phyloP scores from a whole-genome alignment of 331 rosid genomes.

The Acacia pycnantha region DNA sequence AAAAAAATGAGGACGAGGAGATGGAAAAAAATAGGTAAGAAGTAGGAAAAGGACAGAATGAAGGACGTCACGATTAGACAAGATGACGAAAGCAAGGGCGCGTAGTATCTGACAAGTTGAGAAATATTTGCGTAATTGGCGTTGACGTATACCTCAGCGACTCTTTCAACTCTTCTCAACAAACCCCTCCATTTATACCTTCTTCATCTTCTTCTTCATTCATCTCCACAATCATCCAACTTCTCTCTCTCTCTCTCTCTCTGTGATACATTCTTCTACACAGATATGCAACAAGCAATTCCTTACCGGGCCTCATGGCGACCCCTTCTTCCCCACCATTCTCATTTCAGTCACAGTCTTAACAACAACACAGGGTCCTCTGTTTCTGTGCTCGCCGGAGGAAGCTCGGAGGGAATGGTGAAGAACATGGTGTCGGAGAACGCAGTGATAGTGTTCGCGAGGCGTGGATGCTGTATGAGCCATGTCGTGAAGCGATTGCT shows the following conservation, averaged over 20 bases:
- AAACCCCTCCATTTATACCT: conserved; percentile 21
- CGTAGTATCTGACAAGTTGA: conserved; percentile 27
- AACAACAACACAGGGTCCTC: neutral
- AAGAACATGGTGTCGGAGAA: conserved; percentile 44
- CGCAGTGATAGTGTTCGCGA: conserved; percentile 54
- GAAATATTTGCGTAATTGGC: conserved; percentile 29
- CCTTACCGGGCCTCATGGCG: conserved; percentile 55
- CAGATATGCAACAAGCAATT: conserved; percentile 58
- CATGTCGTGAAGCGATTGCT: conserved; percentile 62
- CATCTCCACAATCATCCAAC: neutral
- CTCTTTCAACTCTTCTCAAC: conserved; percentile 23
- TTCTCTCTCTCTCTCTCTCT: neutral
- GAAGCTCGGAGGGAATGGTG: conserved; percentile 10
- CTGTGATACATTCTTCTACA: neutral
- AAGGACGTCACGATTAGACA: conserved; percentile 11
- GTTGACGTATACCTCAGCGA: conserved; percentile 39
- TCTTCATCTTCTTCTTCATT: neutral
- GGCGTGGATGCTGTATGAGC: conserved; percentile 68
- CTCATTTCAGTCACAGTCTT: neutral
- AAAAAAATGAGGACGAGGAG: neutral
- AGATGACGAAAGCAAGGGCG: conserved; percentile 33
- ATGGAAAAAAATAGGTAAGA: neutral
- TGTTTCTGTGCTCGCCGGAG: neutral
- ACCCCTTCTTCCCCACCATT: conserved; percentile 15
- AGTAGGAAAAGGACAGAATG: neutral